A percentile compares a stretch with the other conserved stretches of the same genome.
Conservation (phyloP, 495 filamentous ascomycete species). For the Tuber microsphaerosporum region DNA sequence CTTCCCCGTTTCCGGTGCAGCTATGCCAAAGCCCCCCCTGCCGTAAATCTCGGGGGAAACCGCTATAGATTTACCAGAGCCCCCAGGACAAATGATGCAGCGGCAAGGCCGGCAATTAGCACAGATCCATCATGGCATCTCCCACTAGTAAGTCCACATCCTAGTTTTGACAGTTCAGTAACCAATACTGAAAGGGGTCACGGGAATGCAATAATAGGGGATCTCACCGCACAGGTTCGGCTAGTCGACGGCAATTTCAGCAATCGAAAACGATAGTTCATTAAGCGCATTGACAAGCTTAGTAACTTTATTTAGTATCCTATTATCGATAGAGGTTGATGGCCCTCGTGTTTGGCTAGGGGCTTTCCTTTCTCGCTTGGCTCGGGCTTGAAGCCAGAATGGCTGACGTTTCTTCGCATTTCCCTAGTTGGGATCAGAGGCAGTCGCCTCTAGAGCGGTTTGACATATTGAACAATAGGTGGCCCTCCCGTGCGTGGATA, state of each 20-base stretch:
- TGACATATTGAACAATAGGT: background rate
- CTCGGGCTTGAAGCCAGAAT: background rate
- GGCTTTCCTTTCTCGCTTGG: slow-evolving; percentile 9
- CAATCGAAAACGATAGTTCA: slow-evolving; percentile 8
- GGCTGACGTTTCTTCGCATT: slow-evolving; percentile 12
- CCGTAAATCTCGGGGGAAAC: slow-evolving; percentile 5
- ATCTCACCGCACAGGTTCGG: background rate
- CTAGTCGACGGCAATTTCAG: background rate
- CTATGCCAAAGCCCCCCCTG: background rate
- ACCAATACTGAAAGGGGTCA: slow-evolving; percentile 17
- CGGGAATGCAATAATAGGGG: slow-evolving; percentile 9
- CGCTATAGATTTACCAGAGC: slow-evolving; percentile 2
- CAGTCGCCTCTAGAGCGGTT: background rate
- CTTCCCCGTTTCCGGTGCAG: slow-evolving; percentile 3
- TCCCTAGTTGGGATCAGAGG: background rate
- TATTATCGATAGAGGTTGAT: slow-evolving; percentile 4
- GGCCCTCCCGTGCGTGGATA: background rate
- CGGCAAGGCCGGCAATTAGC: slow-evolving; percentile 3
- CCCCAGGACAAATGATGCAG: background rate
- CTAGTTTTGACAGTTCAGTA: slow-evolving; percentile 11
- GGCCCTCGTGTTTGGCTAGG: slow-evolving; percentile 8
- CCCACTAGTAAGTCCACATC: slow-evolving; percentile 16
- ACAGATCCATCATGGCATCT: slow-evolving; percentile 10
- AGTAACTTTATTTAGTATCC: background rate
- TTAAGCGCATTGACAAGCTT: slow-evolving; percentile 13